Base-by-base conservation (phyloP, 2,329 filamentous ascomycete genomes). In the Elsinoe australis region DNA sequence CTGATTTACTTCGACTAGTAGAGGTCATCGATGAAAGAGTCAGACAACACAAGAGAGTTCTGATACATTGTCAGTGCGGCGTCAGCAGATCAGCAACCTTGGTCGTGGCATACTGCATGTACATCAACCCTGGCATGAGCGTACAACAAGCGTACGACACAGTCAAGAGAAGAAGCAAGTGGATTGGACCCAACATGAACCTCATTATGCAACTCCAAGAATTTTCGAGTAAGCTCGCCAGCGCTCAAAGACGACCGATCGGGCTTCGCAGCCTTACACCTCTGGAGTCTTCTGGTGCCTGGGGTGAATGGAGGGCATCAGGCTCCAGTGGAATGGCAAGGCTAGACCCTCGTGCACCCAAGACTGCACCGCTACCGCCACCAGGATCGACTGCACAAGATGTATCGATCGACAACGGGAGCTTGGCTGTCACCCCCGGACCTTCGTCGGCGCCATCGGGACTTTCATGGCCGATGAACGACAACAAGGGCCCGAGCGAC, bases 151-250 rank as follows among this genome's bases (percentile, higher is more conserved):
- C 86, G 2, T 92, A 92, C 61, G 80, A 87, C 61, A 76, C 81
- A 2, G 85, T 87, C 2, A 87, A 94, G 66, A 75, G 78, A 47
- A 84, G 84, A 67, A 92, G 86, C 64, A 80, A 76, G 59, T 94
- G 87, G 86, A 90, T 94, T 57, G 88, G 86, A 51, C 86, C 86
- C 0, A 94, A 94, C 64, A 94, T 94, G 87, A 86, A 86, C 56
- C 72, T 94, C 55, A 88, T 94, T 74, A 92, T 92, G 72, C 88
- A 87, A 56, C 70, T 94, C 39, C 85, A 89, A 62, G 85, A 90
- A 59, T 90, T 89, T 61, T 74, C 53, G 65, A 76, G 55, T 61
- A 75, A 59, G 67, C 72, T 64, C 3, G 53, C 58, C 9, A 33
- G 33, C 32, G 14, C 45, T 8, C 33, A 22, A 12, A 48, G 45